Base-by-base conservation (phyloP, 495 filamentous ascomycete genomes). In the Xeromyces bisporus region DNA sequence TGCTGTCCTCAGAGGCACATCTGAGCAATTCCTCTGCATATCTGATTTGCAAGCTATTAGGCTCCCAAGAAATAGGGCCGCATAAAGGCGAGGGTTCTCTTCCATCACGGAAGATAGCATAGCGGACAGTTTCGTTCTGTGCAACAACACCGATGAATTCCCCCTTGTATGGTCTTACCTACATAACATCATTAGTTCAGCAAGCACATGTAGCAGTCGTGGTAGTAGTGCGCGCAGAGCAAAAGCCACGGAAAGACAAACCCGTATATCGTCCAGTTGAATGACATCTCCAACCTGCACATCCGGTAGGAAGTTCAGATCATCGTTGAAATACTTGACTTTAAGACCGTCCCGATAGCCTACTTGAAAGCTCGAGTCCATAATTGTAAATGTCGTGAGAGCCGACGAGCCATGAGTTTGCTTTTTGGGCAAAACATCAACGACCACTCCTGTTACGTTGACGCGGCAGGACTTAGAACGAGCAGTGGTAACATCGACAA, bases 381-480 rank as follows among this genome's bases (percentile, higher is more conserved):
- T 60, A 18, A 71, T 42, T 4, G 62, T 66, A 28, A 70, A 69
- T 4, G 60, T 67, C 29, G 58, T 45, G 36, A 46, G 61, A 15
- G 44, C 46, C 1, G 55, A 53, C 2, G 49, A 49, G 10, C 53
- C 51, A 30, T 36, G 40, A 5, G 53, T 47, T 18, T 31, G 41
- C n/a, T 5, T 39, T 10, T 49, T 36, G 8, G 44, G 41, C 11
- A 58, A 38, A 23, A 40, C 43, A 41, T 69, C 66, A 3, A 64
- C 55, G 1, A 67, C 62, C 1, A 69, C 52, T 1, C 66, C 67
- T 15, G 69, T 50, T 12, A 69, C 44, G 37, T 40, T 65, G 14
- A 56, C 32, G 30, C 30, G 23, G 21, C 45, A 49, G n/a, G 37
- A 33, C 11, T 42, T 38, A 10, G 35, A 17, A 29, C 42, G 47